Base-by-base conservation (phyloP, 1,139 yeast genomes). In the Scheffersomyces stambukii region DNA sequence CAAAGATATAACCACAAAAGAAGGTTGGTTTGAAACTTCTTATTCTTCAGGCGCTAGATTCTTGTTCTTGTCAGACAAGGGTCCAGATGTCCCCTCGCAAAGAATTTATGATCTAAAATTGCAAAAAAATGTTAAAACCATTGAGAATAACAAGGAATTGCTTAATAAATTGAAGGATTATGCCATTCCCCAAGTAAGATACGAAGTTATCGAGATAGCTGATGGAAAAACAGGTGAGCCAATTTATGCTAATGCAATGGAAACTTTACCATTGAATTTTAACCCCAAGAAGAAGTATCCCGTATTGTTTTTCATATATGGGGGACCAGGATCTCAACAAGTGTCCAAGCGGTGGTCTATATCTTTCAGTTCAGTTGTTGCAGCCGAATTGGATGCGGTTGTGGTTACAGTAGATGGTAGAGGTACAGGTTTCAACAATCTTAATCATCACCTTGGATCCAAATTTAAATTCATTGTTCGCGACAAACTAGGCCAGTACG, bases 341-440 rank as follows among this genome's bases (percentile, higher is more conserved):
- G 88, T 81, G 4, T 56, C 64, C 17, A 72, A 77, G 33, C 47
- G 58, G 5, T 81, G 75, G 47, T 50, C 69, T 1, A 57, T 77
- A 14, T 66, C 75, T 3, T 81, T 81, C 50, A 74, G 81, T 35
- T 70, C 79, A 9, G 76, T 79, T 8, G 71, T 79, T 19, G 79
- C 89, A 0, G 69, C 89, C 0, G 81, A 80, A 47, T 57, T 81
- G 32, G 65, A 77, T 45, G 81, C 86, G 2, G 67, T 82, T 22
- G 89, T 82, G 8, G 86, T 82, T 1, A 80, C 88, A 1, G 85
- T 82, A 3, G 93, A 82, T 54, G 91, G 91, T 1, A 70, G 93
- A 50, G 93, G 93, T 25, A 82, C 93, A 3, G 93, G 91, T 0
- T 80, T 60, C 54, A 81, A 77, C 46, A 60, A 64, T 31, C 46